Evolutionary conservation across 2,329 filamentous ascomycete species (phyloP), one percentile per base, ranked within the genome.

Genomic region (Fusarium napiforme): DNA sequence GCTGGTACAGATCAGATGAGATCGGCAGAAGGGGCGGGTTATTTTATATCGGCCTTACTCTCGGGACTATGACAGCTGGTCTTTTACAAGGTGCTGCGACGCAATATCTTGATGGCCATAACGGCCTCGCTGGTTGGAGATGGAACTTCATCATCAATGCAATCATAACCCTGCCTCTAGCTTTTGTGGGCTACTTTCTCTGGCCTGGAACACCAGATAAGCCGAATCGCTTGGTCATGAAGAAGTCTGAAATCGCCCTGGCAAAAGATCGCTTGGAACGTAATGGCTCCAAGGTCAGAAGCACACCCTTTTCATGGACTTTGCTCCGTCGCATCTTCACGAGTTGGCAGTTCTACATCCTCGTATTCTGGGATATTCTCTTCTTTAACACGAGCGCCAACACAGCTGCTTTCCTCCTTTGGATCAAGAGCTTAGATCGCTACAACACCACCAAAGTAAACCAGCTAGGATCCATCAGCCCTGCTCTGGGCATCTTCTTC

Each of bases 1-100:
- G 50, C 50, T 55, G 50, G 50, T 55, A 55, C 19, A 40, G 34
- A 4, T 55, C 50, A 55, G 34, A 55, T 40, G 50, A 55, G 23
- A 55, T 55, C 14, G 50, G 50, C 4, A n/a, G 50, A 40, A n/a
- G 50, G 40, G 50, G 50, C 10, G 50, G 50, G 0, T 7, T 39
- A 5, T 55, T 55, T 7, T 55, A 55, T 1, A 12, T 55, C 5
- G 50, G 50, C 7, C 23, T 55, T 1, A 55, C 50, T 5, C 50
- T 55, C n/a, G 50, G 50, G 0, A 55, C 50, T 0, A 40, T 55
- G 50, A 55, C 50, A 0, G 50, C 50, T n/a, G 50, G 50, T 18
- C 50, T 55, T 55, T 5, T 55, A 0, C 50, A 55, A 18, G 50
- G 50, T 14, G 50, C 50, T n/a, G 50, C 50, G 10, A 55, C 34